phyloP scores from a whole-genome alignment of 2,329 filamentous ascomycete genomes.

The Cercospora canescens region DNA sequence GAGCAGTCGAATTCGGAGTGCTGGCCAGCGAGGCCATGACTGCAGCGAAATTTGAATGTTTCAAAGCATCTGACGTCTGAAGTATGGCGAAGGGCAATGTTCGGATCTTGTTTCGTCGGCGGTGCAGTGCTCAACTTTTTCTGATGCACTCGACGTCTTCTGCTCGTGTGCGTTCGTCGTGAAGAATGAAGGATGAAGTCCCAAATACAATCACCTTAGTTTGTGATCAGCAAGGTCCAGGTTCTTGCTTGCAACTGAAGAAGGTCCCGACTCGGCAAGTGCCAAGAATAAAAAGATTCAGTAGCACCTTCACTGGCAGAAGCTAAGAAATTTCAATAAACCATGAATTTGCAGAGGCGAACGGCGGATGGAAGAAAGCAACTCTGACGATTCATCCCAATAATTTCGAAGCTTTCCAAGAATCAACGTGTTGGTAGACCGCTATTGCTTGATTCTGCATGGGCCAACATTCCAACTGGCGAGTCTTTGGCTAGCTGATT shows the following conservation, averaged over 20 bases:
- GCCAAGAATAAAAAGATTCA: neutral
- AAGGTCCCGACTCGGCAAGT: neutral
- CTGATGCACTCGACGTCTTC: neutral
- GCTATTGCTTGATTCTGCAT: conserved; percentile 10
- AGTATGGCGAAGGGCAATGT: neutral
- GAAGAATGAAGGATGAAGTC: neutral
- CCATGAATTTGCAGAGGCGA: neutral
- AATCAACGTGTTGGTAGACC: conserved; percentile 3
- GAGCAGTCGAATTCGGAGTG: neutral
- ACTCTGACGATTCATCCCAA: neutral
- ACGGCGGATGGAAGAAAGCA: neutral
- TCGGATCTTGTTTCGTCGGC: neutral
- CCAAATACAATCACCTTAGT: neutral
- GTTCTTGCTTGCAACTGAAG: neutral
- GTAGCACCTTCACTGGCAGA: neutral
- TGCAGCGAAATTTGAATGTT: neutral
- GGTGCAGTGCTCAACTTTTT: neutral
- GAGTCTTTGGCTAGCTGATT: conserved; percentile 1
- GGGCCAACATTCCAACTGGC: conserved; percentile 1
- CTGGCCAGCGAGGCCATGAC: conserved; percentile 3
- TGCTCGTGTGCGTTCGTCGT: neutral
- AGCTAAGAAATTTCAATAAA: neutral
- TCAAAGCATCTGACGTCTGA: neutral
- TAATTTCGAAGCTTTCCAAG: neutral
- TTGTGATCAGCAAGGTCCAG: neutral